Percentiles rank a stretch among this genome's conserved stretches.
These are phyloP conservation scores for Talaromyces trachyspermus DNA, from an alignment of 495 filamentous ascomycete genomes.

Conservation along the genomic window DNA sequence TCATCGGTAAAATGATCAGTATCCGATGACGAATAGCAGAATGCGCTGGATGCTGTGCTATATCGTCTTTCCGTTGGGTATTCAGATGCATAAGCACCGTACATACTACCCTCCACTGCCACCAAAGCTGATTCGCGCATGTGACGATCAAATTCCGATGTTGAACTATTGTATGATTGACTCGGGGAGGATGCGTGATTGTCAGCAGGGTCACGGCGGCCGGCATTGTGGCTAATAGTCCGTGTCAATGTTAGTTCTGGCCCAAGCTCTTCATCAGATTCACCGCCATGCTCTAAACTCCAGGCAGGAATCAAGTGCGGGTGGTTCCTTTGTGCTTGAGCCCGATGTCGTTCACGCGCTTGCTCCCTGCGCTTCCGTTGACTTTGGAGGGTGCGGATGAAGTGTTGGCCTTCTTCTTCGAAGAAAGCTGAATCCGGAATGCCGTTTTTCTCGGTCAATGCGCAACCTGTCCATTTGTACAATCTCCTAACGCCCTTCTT, in stretches of 20 bases:
- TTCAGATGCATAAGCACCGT: slow-evolving; percentile 60
- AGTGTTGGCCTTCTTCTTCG: slow-evolving; percentile 55
- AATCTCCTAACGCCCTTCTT: slow-evolving; percentile 75
- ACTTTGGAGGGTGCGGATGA: slow-evolving; percentile 47
- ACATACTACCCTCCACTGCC: slow-evolving; percentile 69
- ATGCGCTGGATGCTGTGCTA: slow-evolving; percentile 40
- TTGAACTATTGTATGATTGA: slow-evolving; percentile 34
- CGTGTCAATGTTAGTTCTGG: slow-evolving; percentile 30
- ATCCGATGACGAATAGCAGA: slow-evolving; percentile 51
- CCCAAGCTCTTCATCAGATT: slow-evolving; percentile 45
- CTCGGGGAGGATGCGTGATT: slow-evolving; percentile 31
- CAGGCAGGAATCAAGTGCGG: slow-evolving; percentile 47
- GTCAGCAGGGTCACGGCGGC: slow-evolving; percentile 18
- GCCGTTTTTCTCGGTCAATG: slow-evolving; percentile 62
- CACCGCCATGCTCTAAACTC: slow-evolving; percentile 75
- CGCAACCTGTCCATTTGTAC: slow-evolving; percentile 74
- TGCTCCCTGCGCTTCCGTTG: slow-evolving; percentile 50
- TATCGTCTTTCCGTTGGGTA: slow-evolving; percentile 38
- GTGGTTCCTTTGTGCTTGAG: slow-evolving; percentile 38
- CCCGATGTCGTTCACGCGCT: slow-evolving; percentile 45
- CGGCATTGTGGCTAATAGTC: slow-evolving; percentile 25
- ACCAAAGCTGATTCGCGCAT: slow-evolving; percentile 40
- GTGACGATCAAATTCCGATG: slow-evolving; percentile 34
- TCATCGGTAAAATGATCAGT: slow-evolving; percentile 44
- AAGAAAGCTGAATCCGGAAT: slow-evolving; percentile 43